Base-by-base conservation (phyloP, 2,329 filamentous ascomycete genomes). In the Ascosphaera pollenicola region DNA sequence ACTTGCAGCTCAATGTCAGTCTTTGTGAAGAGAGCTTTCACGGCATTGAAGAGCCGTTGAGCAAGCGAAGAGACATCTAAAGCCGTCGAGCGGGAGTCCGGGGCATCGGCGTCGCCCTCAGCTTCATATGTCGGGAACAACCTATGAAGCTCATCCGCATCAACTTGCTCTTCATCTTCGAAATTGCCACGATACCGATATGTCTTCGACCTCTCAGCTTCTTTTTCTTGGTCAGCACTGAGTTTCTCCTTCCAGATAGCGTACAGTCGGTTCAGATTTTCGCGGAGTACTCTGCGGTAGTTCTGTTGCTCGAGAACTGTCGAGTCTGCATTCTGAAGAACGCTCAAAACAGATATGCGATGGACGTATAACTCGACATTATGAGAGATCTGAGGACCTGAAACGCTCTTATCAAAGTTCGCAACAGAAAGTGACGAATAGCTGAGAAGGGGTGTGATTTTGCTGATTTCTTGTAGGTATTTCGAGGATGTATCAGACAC, bases 161-260 rank as follows among this genome's bases (percentile, higher is more conserved):
- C 73, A 8, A 70, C 63, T 48, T 79, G 76, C 41, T 91, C 78
- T 45, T 81, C 73, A 37, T 85, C 76, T 43, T 85, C 78, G 31
- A 71, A 61, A 31, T 74, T 76, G 24, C 85, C 87, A 45, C 74
- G 73, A 59, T 89, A 94, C 16, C 75, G 76, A 56, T 92, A 98
- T 31, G 92, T 58, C 44, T 79, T 84, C 3, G 70, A 73, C 44
- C 78, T 80, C 19, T 71, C 68, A 15, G 79, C 76, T 47, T 79
- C 74, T 36, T 79, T 71, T 48, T 75, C 73, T 48, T 82, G 78
- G 45, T 94, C 85, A 16, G 73, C 65, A 39, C 77, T 70, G 2
- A 93, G 69, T 51, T 78, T 77, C 38, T 70, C 68, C 47, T 73
- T 80, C 85, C 87, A 98, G 38, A 84, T 68, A 13, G 73, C 61